phyloP scores from a whole-genome alignment of 2,329 filamentous ascomycete species.

The Anthostomella pinea region DNA sequence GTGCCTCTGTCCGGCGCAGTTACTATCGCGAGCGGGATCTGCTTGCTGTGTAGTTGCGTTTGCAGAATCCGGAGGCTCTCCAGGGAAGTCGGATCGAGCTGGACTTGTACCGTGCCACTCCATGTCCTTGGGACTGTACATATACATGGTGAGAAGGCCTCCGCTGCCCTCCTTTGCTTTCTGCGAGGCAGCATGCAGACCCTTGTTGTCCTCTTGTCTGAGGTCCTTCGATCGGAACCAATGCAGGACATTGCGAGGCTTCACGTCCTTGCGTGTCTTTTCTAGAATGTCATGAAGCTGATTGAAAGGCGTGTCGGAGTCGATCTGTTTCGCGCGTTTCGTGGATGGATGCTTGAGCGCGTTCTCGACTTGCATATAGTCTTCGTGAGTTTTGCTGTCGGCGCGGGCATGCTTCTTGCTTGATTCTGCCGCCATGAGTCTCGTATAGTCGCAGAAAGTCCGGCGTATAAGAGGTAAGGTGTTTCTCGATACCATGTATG shows the following conservation, averaged over 20 bases:
- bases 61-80: slow-evolving; percentile 18
- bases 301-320: slow-evolving; percentile 18
- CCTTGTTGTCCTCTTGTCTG: slow-evolving; percentile 24
- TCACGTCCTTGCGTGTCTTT: not conserved
- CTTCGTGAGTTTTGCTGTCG: slow-evolving; percentile 15
- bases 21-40: slow-evolving; percentile 22
- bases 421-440: no score
- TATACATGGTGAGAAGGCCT: slow-evolving; percentile 19
- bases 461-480: no score
- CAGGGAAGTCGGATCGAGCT: slow-evolving; percentile 21
- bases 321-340: slow-evolving; percentile 27
- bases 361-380: no score
- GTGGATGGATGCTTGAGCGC: slow-evolving; percentile 24
- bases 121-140: slow-evolving; percentile 23
- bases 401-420: slow-evolving; percentile 19
- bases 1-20: slow-evolving; percentile 15
- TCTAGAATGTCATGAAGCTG: slow-evolving; percentile 6
- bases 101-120: slow-evolving; percentile 26
- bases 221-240: slow-evolving; percentile 27
- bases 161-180: slow-evolving; percentile 16
- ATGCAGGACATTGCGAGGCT: slow-evolving; percentile 18
- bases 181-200: slow-evolving; percentile 17
- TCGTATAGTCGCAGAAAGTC: no score
- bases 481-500: no score
- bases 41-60: slow-evolving; percentile 14